Conservation (phyloP, 345 rosid genomes). For the Eucalyptus cloeziana region DNA sequence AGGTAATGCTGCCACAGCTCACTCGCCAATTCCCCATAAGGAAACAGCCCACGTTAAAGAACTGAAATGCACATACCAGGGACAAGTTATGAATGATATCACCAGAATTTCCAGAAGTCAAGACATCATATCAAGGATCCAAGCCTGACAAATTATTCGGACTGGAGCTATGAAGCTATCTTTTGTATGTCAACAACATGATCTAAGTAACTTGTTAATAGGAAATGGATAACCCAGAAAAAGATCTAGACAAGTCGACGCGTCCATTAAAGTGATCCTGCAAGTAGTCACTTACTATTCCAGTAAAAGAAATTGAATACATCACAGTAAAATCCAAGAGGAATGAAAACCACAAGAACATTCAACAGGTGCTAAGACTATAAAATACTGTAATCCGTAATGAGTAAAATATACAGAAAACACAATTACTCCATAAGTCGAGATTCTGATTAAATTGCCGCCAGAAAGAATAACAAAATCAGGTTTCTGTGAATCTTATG, state of each 20-base stretch:
- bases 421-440: background rate
- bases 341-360: background rate
- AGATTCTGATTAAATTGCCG: background rate
- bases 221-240: background rate
- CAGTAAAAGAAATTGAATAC: background rate
- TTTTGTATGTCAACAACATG: background rate
- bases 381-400: background rate
- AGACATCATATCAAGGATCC: background rate
- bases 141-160: background rate
- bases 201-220: background rate
- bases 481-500: background rate
- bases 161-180: background rate
- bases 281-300: background rate
- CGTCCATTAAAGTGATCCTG: background rate
- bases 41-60: background rate
- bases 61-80: background rate
- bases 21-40: background rate
- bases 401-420: background rate
- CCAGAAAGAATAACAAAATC: constrained; percentile 8
- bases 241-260: background rate
- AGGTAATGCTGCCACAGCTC: background rate
- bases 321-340: background rate
- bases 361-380: background rate
- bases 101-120: background rate
- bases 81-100: background rate